phyloP scores from a whole-genome alignment of 2,329 filamentous ascomycete genomes.

The Passalora sequoiae region DNA sequence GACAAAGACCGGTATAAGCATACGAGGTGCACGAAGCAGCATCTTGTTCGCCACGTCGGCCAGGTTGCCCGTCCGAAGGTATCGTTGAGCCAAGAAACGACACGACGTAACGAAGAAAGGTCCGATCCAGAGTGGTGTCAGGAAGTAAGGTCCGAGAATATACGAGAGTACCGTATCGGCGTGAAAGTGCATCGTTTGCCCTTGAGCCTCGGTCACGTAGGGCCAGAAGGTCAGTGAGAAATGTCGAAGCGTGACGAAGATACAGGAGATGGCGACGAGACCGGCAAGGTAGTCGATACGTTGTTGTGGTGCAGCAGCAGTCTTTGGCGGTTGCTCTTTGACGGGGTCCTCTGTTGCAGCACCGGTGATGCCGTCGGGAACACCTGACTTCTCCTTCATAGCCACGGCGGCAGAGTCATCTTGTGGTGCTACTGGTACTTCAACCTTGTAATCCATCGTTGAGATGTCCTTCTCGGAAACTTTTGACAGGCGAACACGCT shows the following conservation, averaged over 20 bases:
- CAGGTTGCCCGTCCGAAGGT: conserved; percentile 41
- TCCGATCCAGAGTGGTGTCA: conserved; percentile 46
- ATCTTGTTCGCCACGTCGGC: conserved; percentile 42
- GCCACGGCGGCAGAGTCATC: conserved; percentile 14
- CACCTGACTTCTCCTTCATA: conserved; percentile 13
- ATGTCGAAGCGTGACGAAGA: conserved; percentile 44
- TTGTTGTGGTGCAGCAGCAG: conserved; percentile 19
- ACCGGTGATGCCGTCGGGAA: conserved; percentile 20
- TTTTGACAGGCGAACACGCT: conserved; percentile 5
- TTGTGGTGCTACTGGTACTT: conserved; percentile 15
- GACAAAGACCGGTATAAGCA: conserved; percentile 43
- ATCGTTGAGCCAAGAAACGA: conserved; percentile 42
- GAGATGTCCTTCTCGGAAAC: conserved; percentile 6
- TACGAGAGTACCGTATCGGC: conserved; percentile 41
- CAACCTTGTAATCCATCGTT: not conserved
- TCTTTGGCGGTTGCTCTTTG: conserved; percentile 15
- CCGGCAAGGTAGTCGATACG: conserved; percentile 47
- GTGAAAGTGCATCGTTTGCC: conserved; percentile 37
- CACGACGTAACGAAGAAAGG: conserved; percentile 48
- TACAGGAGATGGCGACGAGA: conserved; percentile 41
- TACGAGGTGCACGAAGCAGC: conserved; percentile 41
- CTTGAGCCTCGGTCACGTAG: conserved; percentile 23
- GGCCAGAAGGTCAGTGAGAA: conserved; percentile 43
- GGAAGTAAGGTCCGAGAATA: conserved; percentile 41
- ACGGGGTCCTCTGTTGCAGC: conserved; percentile 15